phyloP scores from a whole-genome alignment of 2,329 filamentous ascomycete genomes.

The Pestalotiopsis sp. region DNA sequence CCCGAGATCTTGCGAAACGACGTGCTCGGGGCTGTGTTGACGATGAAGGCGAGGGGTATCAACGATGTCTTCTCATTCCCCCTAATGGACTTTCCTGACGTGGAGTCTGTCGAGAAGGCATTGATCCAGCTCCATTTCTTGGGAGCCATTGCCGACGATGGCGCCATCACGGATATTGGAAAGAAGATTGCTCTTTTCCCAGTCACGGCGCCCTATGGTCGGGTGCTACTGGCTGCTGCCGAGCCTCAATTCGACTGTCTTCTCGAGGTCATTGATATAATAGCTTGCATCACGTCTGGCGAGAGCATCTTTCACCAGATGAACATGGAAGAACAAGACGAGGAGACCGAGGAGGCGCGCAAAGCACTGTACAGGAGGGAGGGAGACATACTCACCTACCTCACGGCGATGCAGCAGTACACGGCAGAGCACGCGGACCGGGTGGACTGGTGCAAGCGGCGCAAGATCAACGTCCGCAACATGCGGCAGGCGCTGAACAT shows the following conservation, averaged over 20 bases:
- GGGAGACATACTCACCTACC: slow-evolving; percentile 66
- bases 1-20: slow-evolving; percentile 94
- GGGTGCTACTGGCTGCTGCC: slow-evolving; percentile 81
- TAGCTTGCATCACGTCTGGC: slow-evolving; percentile 64
- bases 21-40: slow-evolving; percentile 81
- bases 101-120: slow-evolving; percentile 79
- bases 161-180: slow-evolving; percentile 74
- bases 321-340: slow-evolving; percentile 58
- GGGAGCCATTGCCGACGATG: slow-evolving; percentile 72
- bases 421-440: slow-evolving; percentile 58
- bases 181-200: slow-evolving; percentile 81
- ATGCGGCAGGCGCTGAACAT: slow-evolving; percentile 67
- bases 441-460: slow-evolving; percentile 59
- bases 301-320: slow-evolving; percentile 66
- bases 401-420: slow-evolving; percentile 66
- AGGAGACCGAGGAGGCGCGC: slow-evolving; percentile 55
- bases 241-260: slow-evolving; percentile 73
- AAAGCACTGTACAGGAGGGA: slow-evolving; percentile 63
- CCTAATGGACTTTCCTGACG: slow-evolving; percentile 78
- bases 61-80: slow-evolving; percentile 82
- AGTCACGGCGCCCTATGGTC: slow-evolving; percentile 77
- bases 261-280: slow-evolving; percentile 83
- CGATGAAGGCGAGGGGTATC: slow-evolving; percentile 91
- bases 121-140: slow-evolving; percentile 80
- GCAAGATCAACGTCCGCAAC: slow-evolving; percentile 60